Conservation (phyloP, 2,329 filamentous ascomycete genomes). For the Exophiala calicioides region DNA sequence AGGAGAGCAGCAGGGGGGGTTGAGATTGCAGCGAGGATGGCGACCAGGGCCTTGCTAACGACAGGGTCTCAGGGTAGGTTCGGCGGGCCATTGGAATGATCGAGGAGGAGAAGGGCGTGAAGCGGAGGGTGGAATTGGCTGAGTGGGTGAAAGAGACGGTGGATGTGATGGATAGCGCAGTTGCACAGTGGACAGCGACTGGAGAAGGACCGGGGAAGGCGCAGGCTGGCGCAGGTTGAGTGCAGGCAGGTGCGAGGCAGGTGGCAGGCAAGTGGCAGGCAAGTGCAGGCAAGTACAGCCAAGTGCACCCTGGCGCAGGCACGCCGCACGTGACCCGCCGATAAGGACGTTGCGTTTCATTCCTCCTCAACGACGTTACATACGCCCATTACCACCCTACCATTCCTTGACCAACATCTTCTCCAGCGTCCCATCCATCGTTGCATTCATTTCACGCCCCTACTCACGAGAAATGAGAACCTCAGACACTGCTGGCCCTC, state of each 20-base stretch:
- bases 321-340: conserved; percentile 13
- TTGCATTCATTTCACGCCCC: conserved; percentile 18
- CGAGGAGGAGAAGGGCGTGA: neutral
- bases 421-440: conserved; percentile 7
- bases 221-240: neutral
- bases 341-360: conserved; percentile 24
- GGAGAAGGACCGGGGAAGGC: neutral
- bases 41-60: neutral
- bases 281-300: too few relatives aligned
- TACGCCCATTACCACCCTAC: conserved; percentile 16
- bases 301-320: too few relatives aligned
- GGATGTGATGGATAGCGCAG: neutral
- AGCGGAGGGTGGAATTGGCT: conserved; percentile 1
- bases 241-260: too few relatives aligned
- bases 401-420: neutral
- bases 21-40: neutral
- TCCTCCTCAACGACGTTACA: conserved; percentile 25
- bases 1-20: neutral
- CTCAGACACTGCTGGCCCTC: too few relatives aligned
- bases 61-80: too few relatives aligned
- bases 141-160: neutral
- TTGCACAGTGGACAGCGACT: neutral
- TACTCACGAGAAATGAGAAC: neutral
- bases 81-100: neutral
- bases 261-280: too few relatives aligned